Percentiles rank a stretch among this genome's conserved stretches.
Conservation (phyloP, 192 early-diverging fungal species). For the Blastocladiella britannica region DNA sequence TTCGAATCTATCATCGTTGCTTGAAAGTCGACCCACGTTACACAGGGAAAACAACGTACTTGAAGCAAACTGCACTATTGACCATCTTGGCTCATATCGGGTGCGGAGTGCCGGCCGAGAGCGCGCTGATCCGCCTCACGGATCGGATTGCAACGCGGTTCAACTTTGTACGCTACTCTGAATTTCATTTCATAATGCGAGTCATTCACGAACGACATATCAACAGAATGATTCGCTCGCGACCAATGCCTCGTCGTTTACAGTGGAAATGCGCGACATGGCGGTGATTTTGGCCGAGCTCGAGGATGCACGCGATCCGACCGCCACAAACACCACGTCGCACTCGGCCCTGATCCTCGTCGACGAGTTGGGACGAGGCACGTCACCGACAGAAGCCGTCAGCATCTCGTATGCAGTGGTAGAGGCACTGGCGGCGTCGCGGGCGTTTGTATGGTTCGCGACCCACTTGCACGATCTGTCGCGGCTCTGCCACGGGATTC, state of each 20-base stretch:
- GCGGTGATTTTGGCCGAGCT: too few species aligned
- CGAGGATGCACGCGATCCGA: too few species aligned
- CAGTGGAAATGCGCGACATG: too few species aligned
- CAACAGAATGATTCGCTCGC: too few species aligned
- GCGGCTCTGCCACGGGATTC: not conserved
- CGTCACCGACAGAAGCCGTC: conserved; percentile 1
- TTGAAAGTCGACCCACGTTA: too few species aligned
- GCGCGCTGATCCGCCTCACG: conserved; percentile 18
- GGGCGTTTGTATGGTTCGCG: not conserved
- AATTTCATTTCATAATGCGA: too few species aligned
- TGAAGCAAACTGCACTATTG: conserved; percentile 18
- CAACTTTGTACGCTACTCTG: too few species aligned
- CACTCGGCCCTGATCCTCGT: conserved; percentile 24
- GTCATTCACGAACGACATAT: too few species aligned
- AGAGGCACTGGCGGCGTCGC: not conserved
- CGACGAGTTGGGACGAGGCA: conserved; percentile 37
- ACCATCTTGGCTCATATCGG: conserved; percentile 32
- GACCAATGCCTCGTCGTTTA: too few species aligned
- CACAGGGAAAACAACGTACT: conserved; percentile 1
- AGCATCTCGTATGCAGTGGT: conserved; percentile 1
- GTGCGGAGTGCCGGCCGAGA: conserved; percentile 24
- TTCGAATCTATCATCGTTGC: too few species aligned
- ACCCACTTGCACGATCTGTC: not conserved
- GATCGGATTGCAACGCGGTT: too few species aligned
- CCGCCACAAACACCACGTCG: too few species aligned